These are phyloP conservation scores for Microglena sp. DNA, from an alignment of 139 green algal genomes.

Conservation along the genomic window DNA sequence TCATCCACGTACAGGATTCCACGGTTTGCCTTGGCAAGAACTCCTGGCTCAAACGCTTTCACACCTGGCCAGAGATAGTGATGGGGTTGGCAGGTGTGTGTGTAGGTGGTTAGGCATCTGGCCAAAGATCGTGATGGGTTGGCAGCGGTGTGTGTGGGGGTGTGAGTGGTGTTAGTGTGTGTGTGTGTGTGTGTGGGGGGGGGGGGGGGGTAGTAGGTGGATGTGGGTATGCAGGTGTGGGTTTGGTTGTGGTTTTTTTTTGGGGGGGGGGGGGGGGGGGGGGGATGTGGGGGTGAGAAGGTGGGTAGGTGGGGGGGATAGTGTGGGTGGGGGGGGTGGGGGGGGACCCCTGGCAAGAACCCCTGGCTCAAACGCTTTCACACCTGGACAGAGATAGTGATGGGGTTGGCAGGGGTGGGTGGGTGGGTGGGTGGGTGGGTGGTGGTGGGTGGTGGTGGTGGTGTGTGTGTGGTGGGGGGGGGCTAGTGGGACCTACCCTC, in stretches of 20 bases:
- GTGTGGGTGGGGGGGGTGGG: no score
- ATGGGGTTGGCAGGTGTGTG: not conserved
- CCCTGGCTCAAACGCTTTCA: not conserved
- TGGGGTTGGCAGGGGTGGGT: no score
- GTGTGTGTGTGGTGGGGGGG: not conserved
- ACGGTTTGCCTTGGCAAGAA: slow-evolving; percentile 75
- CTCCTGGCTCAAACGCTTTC: slow-evolving; percentile 52
- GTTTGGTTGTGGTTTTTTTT: not conserved
- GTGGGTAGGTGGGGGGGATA: no score
- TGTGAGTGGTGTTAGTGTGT: not conserved
- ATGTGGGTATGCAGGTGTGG: not conserved
- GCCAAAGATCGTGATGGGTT: not conserved
- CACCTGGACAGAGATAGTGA: not conserved
- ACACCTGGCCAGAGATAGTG: slow-evolving; percentile 18
- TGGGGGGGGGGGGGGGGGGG: no score
- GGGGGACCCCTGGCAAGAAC: not conserved
- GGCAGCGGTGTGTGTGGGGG: not conserved
- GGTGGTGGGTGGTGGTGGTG: not conserved
- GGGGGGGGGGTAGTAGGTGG: not conserved
- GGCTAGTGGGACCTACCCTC: slow-evolving; percentile 61
- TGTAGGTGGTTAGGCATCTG: not conserved
- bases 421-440: no score
- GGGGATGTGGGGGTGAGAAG: no score
- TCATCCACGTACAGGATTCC: slow-evolving; percentile 87
- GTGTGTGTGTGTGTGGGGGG: not conserved